A percentile compares a stretch with the other conserved stretches of the same genome.
phyloP scores from a whole-genome alignment of 306 rosid species.

The Dryas alaskensis region DNA sequence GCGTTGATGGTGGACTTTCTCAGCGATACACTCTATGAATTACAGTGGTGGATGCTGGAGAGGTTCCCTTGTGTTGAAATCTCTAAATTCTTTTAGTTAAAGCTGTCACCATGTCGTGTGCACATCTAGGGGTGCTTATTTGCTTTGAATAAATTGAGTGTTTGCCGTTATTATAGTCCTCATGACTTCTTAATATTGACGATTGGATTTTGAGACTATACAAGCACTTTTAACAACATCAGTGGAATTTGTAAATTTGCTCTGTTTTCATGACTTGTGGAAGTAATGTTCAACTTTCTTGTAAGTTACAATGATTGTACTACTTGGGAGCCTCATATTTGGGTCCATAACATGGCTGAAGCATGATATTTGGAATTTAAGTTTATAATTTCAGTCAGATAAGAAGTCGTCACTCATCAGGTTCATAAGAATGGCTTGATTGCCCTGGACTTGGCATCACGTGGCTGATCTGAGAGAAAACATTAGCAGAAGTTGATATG shows the following conservation, averaged over 20 bases:
- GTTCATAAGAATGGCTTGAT: not conserved
- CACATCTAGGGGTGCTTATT: not conserved
- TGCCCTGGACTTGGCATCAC: not conserved
- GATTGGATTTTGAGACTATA: no score
- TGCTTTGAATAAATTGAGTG: not conserved
- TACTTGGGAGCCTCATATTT: not conserved
- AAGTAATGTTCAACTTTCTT: no score
- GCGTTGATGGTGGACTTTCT: no score
- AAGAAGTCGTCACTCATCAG: not conserved
- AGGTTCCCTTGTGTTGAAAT: no score
- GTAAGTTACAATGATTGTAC: not conserved
- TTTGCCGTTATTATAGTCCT: no score
- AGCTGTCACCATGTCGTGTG: no score
- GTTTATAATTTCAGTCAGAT: not conserved
- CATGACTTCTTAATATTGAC: not conserved
- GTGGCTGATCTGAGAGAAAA: not conserved
- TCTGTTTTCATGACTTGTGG: not conserved
- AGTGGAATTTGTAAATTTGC: not conserved
- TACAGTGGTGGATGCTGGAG: no score
- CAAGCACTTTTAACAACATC: no score
- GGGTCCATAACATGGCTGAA: not conserved
- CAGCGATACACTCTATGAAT: no score
- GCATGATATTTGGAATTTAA: not conserved
- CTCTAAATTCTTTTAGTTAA: no score
- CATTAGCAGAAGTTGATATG: not conserved